A percentile compares a stretch with the other conserved stretches of the same genome.
phyloP scores from a whole-genome alignment of 1,139 yeast species.

The Hemisphaericaspora xylofermentans region DNA sequence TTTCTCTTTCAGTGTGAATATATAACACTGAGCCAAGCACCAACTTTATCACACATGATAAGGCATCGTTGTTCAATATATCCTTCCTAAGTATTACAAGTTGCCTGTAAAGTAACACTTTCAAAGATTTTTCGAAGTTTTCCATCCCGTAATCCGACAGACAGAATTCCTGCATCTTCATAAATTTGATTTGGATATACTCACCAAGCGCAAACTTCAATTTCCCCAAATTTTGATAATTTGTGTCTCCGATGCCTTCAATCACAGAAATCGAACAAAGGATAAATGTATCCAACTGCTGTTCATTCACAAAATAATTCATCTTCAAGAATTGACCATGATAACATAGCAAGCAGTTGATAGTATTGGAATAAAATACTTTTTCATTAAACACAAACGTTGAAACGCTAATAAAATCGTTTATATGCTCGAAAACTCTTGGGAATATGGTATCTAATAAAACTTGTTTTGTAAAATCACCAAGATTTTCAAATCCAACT shows the following conservation, averaged over 20 bases:
- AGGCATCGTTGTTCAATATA: conserved; percentile 28
- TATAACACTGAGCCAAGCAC: conserved; percentile 32
- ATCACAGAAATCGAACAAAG: conserved; percentile 33
- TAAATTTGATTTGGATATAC: conserved; percentile 27
- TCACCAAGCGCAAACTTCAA: conserved; percentile 30
- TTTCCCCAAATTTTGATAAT: conserved; percentile 14
- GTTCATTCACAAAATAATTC: conserved; percentile 25
- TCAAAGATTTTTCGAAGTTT: conserved; percentile 24
- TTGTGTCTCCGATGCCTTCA: conserved; percentile 23
- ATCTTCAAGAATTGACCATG: conserved; percentile 23
- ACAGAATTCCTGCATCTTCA: conserved; percentile 19
- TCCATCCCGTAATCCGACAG: conserved; percentile 9
- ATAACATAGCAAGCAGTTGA: conserved; percentile 25
- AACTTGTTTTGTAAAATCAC: conserved; percentile 29
- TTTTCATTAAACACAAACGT: conserved; percentile 38
- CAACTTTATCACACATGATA: conserved; percentile 32
- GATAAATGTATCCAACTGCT: conserved; percentile 28
- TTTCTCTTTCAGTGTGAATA: conserved; percentile 13
- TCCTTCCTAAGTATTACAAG: conserved; percentile 36
- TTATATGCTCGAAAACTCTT: conserved; percentile 35
- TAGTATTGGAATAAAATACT: conserved; percentile 29
- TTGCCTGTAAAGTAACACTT: conserved; percentile 45
- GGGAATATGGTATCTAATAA: conserved; percentile 40
- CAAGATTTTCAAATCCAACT: conserved; percentile 20
- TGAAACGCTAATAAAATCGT: conserved; percentile 33